Evolutionary conservation across 768 basidiomycete species (phyloP), one percentile per base, ranked within the genome.

Genomic region (Kwoniella pini): DNA sequence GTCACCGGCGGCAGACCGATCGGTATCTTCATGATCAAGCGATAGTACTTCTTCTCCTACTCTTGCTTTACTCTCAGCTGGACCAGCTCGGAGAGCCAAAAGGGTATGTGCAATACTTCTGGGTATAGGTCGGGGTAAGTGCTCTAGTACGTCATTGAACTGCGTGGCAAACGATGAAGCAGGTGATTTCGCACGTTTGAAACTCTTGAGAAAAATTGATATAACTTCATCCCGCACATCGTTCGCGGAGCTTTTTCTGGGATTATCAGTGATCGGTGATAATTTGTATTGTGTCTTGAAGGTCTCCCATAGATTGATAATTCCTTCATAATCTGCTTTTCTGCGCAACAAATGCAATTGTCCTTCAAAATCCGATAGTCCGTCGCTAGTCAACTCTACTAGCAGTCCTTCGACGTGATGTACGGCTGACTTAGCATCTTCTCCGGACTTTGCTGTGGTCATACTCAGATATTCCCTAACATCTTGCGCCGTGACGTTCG

Each of bases 11-110:
- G 24, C 3, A 4, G 42, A 43, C 12, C 2, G 26, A 24, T 38
- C 51, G 12, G 17, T 31, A 60, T 45, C 52, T 27, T 54, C 52
- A 33, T 61, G 31, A 39, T 61, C 52, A 4, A 61, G 59, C 15
- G 59, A 54, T 2, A 43, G 15, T 0, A 64, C 51, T 22, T 64
- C 62, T 12, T 53, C 30, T 21, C 57, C 62, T 12, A 21, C 31
- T 44, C 15, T 48, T 17, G 57, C 22, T 2, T 42, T 12, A 4
- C 15, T 39, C 10, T 42, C 62, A 15, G 31, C 52, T 4, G 57
- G 43, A 28, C 53, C 28, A 31, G 45, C 51, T 12, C 62, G 50
- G 2, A 64, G 51, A 3, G 57, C 57, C 26, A 64, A 27, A 15
- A 64, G 43, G 1, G 57, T 50, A 0, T 53, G 44, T 22, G 51